Evolutionary conservation across 2,329 filamentous ascomycete species (phyloP).

Genomic region (Colletotrichum sp.): DNA sequence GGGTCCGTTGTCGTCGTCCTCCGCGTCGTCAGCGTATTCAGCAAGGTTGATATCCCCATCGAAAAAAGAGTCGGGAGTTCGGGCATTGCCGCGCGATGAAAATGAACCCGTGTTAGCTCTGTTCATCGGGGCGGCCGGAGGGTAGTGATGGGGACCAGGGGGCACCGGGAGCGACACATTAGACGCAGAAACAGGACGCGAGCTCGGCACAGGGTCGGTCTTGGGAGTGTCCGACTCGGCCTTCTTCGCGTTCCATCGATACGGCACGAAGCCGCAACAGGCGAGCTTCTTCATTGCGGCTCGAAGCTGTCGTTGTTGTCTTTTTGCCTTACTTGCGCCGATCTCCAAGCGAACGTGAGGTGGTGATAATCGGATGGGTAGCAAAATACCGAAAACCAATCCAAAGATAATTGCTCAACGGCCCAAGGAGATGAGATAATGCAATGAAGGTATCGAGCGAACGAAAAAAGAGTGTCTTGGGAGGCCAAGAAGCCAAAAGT

Average conservation of each 20-base stretch:
- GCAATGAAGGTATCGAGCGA: slow-evolving; percentile 7
- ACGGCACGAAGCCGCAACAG: neutral
- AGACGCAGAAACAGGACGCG: neutral
- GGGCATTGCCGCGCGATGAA: neutral
- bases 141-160: neutral
- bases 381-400: slow-evolving; percentile 11
- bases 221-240: neutral
- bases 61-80: slow-evolving; percentile 4
- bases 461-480: neutral
- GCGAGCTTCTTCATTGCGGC: neutral
- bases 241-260: neutral
- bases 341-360: slow-evolving; percentile 15
- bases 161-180: neutral
- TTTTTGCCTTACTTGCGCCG: neutral
- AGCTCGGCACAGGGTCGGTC: neutral
- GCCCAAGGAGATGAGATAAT: slow-evolving; percentile 16
- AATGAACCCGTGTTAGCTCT: neutral
- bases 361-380: slow-evolving; percentile 15
- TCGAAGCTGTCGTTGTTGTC: neutral
- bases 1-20: slow-evolving; percentile 22
- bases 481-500: neutral
- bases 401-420: slow-evolving; percentile 9
- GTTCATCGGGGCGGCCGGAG: neutral
- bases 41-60: neutral
- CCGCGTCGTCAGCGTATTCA: slow-evolving; percentile 11